Percentiles rank a stretch among this genome's conserved stretches.
These are phyloP conservation scores for Cercospora zeae-maydis DNA, from an alignment of 2,329 filamentous ascomycete genomes.

Conservation along the genomic window DNA sequence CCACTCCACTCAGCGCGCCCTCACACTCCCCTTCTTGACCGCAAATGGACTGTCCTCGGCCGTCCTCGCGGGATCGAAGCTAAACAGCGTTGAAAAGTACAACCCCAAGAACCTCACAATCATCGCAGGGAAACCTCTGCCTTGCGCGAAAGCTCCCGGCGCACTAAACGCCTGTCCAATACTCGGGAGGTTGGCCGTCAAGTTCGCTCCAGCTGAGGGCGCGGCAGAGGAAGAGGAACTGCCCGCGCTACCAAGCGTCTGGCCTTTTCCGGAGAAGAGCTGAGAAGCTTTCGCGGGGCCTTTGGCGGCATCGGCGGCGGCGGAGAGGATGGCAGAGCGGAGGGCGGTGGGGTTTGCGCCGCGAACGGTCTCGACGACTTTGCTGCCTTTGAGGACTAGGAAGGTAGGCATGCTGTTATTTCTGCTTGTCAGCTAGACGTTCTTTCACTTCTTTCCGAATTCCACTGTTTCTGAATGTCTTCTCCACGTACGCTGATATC, in stretches of 20 bases:
- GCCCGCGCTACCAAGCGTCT: constrained; percentile 35
- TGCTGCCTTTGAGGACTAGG: constrained; percentile 45
- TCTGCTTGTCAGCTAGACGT: not conserved
- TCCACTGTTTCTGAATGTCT: not conserved
- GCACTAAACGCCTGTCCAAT: constrained; percentile 27
- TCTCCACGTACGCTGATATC: constrained; percentile 43
- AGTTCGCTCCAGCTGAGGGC: constrained; percentile 2
- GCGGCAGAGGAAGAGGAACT: not conserved
- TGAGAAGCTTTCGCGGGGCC: constrained; percentile 36
- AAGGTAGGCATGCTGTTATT: constrained; percentile 46
- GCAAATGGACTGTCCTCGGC: constrained; percentile 46
- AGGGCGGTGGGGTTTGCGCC: constrained; percentile 50
- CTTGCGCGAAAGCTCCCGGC: constrained; percentile 33
- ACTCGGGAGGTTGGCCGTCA: constrained; percentile 16
- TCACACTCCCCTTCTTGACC: constrained; percentile 32
- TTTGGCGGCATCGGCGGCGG: constrained; percentile 40
- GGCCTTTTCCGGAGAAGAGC: constrained; percentile 42
- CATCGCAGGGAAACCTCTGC: constrained; percentile 38
- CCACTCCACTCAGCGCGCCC: constrained; percentile 11
- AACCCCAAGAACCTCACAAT: constrained; percentile 46
- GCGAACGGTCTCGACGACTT: constrained; percentile 46
- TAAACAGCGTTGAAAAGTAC: constrained; percentile 46
- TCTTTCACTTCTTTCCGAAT: not conserved
- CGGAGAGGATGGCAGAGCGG: constrained; percentile 46
- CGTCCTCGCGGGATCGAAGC: constrained; percentile 43